Evolutionary conservation across 768 basidiomycete genomes (phyloP), one percentile per base, ranked within the genome.

Genomic region (Infundibulicybe gibba): DNA sequence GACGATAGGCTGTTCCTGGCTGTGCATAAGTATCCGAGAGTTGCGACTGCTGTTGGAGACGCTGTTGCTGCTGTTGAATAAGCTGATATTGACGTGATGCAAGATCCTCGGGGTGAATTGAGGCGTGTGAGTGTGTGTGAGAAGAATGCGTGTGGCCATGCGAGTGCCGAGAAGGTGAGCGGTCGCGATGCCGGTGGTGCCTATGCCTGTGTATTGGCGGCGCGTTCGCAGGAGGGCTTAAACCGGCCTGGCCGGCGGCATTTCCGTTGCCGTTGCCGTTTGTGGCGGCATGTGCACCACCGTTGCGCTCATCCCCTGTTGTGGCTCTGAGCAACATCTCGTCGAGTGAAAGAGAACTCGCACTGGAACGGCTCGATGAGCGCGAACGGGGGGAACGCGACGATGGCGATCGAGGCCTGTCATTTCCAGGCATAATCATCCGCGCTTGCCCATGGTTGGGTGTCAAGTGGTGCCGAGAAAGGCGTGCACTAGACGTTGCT

Each of bases 261-360:
- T 49, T 45, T 40, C n/a, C n/a, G n/a, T n/a, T n/a, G n/a, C 38
- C 17, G 15, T 19, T 21, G 19, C 46, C 45, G 25, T 48, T 46
- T n/a, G 41, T 34, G 16, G 43, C 12, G 15, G 43, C 21, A 19
- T 19, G 16, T 25, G 25, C 25, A 25, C 25, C 25, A 25, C 25
- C 25, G 25, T 25, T 25, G 32, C 37, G 47, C 43, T 47, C 57
- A 30, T 63, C 68, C 25, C 55, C 67, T 0, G 63, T 58, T 9
- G 67, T 61, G 1, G 74, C 68, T 43, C 66, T 63, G 17, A 74
- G 48, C 25, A 76, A 59, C 70, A 75, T 70, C 52, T 75, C 74
- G 45, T 75, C 74, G 17, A 75, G 62, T 34, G 67, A 69, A 41
- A 70, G 58, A 30, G 70, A 69, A 39, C 63, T 63, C 1, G 58